These are phyloP conservation scores for Enteropsectra breve DNA, from an alignment of 371 early-diverging fungal species.

Conservation along the genomic window DNA sequence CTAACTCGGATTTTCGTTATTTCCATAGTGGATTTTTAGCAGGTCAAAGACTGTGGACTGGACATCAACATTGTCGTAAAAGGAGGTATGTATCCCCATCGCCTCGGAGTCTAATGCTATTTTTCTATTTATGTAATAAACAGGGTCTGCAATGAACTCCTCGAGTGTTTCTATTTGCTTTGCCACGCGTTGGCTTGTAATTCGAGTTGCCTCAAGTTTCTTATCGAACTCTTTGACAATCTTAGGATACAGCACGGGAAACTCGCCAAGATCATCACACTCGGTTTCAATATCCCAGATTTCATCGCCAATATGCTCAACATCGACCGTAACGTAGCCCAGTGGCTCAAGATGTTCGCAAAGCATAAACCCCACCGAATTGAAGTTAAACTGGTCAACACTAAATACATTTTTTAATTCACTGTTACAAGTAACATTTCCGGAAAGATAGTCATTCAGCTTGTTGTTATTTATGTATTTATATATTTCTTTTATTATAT, in stretches of 20 bases:
- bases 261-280: conserved; percentile 50
- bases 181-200: conserved; percentile 43
- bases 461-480: conserved; percentile 41
- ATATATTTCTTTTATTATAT: conserved; percentile 41
- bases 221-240: conserved; percentile 51
- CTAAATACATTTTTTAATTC: conserved; percentile 31
- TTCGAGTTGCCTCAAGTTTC: conserved; percentile 50
- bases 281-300: conserved; percentile 55
- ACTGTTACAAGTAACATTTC: conserved; percentile 26
- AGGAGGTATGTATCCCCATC: conserved; percentile 40
- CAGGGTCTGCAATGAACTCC: conserved; percentile 51
- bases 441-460: conserved; percentile 12
- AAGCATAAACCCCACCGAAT: conserved; percentile 27
- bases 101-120: conserved; percentile 44
- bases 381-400: conserved; percentile 34
- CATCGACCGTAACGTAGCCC: conserved; percentile 41
- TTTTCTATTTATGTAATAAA: conserved; percentile 54
- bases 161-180: conserved; percentile 37
- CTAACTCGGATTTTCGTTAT: conserved; percentile 15
- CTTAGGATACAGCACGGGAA: conserved; percentile 48
- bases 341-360: conserved; percentile 36
- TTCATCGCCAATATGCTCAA: conserved; percentile 13
- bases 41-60: conserved; percentile 57
- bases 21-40: conserved; percentile 40
- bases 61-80: conserved; percentile 51